Evolutionary conservation across 495 filamentous ascomycete species (phyloP).

Genomic region (Tuber microsphaerosporum): DNA sequence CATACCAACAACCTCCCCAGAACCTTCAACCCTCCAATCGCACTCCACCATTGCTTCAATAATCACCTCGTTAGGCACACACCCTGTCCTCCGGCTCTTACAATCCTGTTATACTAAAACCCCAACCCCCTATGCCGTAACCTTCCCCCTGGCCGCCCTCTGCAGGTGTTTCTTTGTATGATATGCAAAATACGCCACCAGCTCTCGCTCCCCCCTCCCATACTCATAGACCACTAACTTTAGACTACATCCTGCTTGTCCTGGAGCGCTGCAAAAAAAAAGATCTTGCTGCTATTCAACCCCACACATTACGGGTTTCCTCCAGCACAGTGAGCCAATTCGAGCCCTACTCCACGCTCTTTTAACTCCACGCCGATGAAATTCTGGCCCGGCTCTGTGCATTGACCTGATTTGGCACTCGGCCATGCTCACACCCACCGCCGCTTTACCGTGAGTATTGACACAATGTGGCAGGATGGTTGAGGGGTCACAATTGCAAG

Average conservation of each 20-base stretch:
- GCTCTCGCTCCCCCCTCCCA: slow-evolving; percentile 42
- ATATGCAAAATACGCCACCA: slow-evolving; percentile 69
- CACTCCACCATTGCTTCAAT: not conserved
- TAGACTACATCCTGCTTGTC: slow-evolving; percentile 56
- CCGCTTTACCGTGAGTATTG: slow-evolving; percentile 60
- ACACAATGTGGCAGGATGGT: slow-evolving; percentile 42
- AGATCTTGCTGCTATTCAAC: slow-evolving; percentile 4
- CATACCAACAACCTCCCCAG: slow-evolving; percentile 19
- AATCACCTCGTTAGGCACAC: not conserved
- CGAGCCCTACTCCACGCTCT: slow-evolving; percentile 59
- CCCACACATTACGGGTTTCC: slow-evolving; percentile 55
- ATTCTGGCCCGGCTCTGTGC: slow-evolving; percentile 71
- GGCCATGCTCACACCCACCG: slow-evolving; percentile 58
- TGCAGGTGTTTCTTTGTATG: slow-evolving; percentile 70
- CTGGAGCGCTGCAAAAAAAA: slow-evolving; percentile 57
- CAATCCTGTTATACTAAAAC: slow-evolving; percentile 44
- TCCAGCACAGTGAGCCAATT: slow-evolving; percentile 66
- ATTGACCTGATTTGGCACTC: slow-evolving; percentile 82
- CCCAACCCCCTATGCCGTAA: slow-evolving; percentile 59
- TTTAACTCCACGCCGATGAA: slow-evolving; percentile 49
- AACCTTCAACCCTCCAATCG: not conserved
- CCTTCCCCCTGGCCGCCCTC: slow-evolving; percentile 71
- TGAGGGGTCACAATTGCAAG: slow-evolving; percentile 83
- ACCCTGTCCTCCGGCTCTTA: slow-evolving; percentile 15
- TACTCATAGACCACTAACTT: slow-evolving; percentile 35